A percentile compares a stretch with the other conserved stretches of the same genome.
Evolutionary conservation across 2,329 filamentous ascomycete genomes (phyloP).

Genomic region (Chalaropsis thielavioides): DNA sequence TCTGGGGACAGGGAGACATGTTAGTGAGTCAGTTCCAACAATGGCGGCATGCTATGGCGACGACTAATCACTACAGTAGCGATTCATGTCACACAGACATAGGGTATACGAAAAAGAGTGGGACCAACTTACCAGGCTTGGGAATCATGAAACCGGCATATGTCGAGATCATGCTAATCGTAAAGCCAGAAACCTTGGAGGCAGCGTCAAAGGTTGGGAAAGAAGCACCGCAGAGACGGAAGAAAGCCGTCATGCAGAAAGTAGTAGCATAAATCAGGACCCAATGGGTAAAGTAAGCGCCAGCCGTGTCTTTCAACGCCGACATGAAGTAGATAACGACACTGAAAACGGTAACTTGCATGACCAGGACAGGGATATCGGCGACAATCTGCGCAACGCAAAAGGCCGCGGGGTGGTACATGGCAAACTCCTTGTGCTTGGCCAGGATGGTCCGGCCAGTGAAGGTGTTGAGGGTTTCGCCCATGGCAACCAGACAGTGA

Average conservation of each 20-base stretch:
- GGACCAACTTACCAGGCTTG: conserved; percentile 26
- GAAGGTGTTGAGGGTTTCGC: conserved; percentile 51
- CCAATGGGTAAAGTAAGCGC: conserved; percentile 49
- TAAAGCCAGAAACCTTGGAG: conserved; percentile 40
- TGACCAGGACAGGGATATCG: conserved; percentile 40
- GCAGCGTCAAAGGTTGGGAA: conserved; percentile 44
- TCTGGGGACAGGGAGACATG: conserved; percentile 22
- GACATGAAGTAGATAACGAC: conserved; percentile 51
- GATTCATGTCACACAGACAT: not conserved
- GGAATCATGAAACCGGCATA: conserved; percentile 52
- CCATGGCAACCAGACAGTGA: conserved; percentile 47
- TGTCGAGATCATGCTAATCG: conserved; percentile 39
- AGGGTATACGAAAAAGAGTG: not conserved
- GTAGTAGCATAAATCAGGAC: conserved; percentile 35
- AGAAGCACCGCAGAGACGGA: conserved; percentile 40
- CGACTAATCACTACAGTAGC: not conserved
- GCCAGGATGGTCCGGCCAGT: conserved; percentile 42
- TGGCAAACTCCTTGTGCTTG: conserved; percentile 40
- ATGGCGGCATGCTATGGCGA: not conserved
- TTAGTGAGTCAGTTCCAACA: not conserved
- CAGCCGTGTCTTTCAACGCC: conserved; percentile 36
- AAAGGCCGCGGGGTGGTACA: conserved; percentile 44
- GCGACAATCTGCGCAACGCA: conserved; percentile 42
- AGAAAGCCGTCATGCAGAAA: conserved; percentile 45
- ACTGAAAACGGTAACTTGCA: conserved; percentile 44